Conservation (phyloP, 176 grass and related monocot species). For the Canna indica region DNA sequence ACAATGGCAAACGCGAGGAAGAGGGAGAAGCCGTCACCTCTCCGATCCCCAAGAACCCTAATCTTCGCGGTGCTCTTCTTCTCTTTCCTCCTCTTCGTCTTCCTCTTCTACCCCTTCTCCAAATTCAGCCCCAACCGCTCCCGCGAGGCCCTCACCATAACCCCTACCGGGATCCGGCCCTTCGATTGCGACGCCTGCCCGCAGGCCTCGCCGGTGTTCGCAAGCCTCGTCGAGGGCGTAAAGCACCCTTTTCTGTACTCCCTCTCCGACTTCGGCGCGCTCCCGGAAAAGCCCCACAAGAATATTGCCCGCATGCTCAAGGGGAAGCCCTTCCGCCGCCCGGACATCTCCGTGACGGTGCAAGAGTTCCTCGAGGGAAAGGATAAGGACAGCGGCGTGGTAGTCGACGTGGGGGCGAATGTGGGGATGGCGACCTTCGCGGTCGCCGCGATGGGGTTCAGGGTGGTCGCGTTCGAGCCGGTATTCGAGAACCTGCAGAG, state of each 20-base stretch:
- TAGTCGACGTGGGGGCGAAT: constrained; percentile 84
- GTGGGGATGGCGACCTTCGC: constrained; percentile 85
- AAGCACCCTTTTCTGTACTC: constrained; percentile 72
- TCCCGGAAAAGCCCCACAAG: constrained; percentile 68
- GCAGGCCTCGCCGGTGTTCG: constrained; percentile 79
- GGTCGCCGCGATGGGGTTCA: constrained; percentile 73
- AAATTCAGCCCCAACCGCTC: constrained; percentile 25
- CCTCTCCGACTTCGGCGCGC: constrained; percentile 59
- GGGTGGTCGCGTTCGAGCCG: constrained; percentile 79
- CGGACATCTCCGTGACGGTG: constrained; percentile 67
- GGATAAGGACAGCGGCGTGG: constrained; percentile 24
- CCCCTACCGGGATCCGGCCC: constrained; percentile 25
- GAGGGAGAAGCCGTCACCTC: constrained; percentile 24
- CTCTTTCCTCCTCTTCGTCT: constrained; percentile 42
- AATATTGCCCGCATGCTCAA: constrained; percentile 78
- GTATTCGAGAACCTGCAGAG: constrained; percentile 72
- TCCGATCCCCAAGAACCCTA: constrained; percentile 25
- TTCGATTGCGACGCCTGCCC: constrained; percentile 64
- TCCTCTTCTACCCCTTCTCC: constrained; percentile 31
- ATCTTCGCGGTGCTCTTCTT: constrained; percentile 12
- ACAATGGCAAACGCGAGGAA: constrained; percentile 30
- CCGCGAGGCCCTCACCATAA: neutral
- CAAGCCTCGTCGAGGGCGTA: constrained; percentile 79
- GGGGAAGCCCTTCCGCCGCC: constrained; percentile 70
- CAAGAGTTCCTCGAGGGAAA: constrained; percentile 51